These are phyloP conservation scores for Geotrichum ghanense DNA, from an alignment of 805 yeast genomes.

Conservation along the genomic window DNA sequence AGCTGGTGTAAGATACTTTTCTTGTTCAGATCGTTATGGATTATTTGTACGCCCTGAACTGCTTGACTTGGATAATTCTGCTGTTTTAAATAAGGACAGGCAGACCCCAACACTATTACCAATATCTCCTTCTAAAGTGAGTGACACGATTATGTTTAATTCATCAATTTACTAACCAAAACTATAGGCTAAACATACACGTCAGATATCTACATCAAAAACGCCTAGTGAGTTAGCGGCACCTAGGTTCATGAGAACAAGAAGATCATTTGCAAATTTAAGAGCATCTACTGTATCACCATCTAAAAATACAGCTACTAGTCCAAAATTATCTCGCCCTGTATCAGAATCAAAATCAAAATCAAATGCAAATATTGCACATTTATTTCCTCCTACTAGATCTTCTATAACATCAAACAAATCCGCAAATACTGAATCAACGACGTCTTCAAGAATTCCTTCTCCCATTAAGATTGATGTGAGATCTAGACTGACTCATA, in stretches of 20 bases:
- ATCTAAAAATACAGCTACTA: too few relatives aligned
- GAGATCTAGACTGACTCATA: too few relatives aligned
- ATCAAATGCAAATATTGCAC: background rate
- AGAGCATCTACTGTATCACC: too few relatives aligned
- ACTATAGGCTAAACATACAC: too few relatives aligned
- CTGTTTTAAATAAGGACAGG: background rate
- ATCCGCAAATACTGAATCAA: background rate
- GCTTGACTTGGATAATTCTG: background rate
- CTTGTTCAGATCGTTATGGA: constrained; percentile 51
- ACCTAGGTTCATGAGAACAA: background rate
- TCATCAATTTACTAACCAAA: too few relatives aligned
- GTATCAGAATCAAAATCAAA: background rate
- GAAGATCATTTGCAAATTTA: background rate
- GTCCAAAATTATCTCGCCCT: too few relatives aligned
- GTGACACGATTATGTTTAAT: background rate
- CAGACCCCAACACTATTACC: background rate
- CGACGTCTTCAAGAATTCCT: too few relatives aligned
- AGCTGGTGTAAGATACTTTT: constrained; percentile 48
- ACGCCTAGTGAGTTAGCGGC: background rate
- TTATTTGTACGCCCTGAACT: constrained; percentile 63
- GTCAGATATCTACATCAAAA: background rate
- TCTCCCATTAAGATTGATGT: too few relatives aligned
- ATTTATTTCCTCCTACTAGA: background rate
- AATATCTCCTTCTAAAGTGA: background rate
- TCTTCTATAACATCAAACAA: too few relatives aligned